These are phyloP conservation scores for Apocynum venetum DNA, from an alignment of 257 asterid genomes.

Conservation along the genomic window DNA sequence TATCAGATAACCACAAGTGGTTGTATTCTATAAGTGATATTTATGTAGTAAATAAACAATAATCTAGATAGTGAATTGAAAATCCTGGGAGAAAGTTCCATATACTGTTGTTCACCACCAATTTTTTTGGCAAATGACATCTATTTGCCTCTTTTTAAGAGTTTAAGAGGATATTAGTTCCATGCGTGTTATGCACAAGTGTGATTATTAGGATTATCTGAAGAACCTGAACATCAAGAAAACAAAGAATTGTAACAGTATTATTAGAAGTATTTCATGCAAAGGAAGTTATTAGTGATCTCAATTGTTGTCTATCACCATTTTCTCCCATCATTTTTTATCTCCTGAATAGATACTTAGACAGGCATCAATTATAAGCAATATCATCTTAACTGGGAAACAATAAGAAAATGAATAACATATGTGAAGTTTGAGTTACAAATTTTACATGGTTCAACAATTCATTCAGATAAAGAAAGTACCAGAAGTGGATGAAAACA, in stretches of 20 bases:
- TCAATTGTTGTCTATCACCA: background rate
- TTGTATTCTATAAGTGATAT: background rate
- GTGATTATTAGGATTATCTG: background rate
- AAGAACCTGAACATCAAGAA: background rate
- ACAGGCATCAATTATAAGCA: background rate
- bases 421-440: background rate
- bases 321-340: background rate
- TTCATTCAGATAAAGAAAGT: constrained; percentile 23
- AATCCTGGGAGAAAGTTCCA: background rate
- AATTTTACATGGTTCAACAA: constrained; percentile 2
- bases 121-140: background rate
- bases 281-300: background rate
- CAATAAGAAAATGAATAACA: background rate
- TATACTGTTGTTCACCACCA: background rate
- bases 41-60: background rate
- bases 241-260: background rate
- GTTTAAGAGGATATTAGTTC: background rate
- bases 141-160: background rate
- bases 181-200: background rate
- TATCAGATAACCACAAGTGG: background rate
- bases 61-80: background rate
- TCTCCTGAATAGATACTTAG: background rate
- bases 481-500: constrained; percentile 92
- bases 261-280: background rate
- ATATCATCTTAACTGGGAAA: background rate